Conservation (phyloP, 2,329 filamentous ascomycete genomes). For the Aspergillus hortae region DNA sequence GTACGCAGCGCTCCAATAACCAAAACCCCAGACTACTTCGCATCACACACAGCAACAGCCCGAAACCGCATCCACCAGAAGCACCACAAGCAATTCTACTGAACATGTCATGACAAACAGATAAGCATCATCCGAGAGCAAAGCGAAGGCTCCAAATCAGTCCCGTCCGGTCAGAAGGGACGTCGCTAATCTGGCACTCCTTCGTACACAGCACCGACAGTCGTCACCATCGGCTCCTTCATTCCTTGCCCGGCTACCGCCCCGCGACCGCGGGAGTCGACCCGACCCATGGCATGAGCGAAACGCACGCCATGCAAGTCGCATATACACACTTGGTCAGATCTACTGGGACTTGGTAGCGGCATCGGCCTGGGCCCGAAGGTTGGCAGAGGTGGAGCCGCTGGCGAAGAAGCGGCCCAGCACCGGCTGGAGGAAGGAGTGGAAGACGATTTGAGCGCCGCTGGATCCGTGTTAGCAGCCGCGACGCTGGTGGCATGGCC, state of each 20-base stretch:
- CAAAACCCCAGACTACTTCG: slow-evolving; percentile 17
- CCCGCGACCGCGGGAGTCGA: slow-evolving; percentile 18
- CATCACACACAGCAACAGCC: slow-evolving; percentile 16
- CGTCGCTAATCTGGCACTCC: not conserved
- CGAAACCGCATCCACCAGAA: not conserved
- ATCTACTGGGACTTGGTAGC: slow-evolving; percentile 56
- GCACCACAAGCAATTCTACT: slow-evolving; percentile 12
- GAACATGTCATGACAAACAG: slow-evolving; percentile 11
- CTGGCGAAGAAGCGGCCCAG: slow-evolving; percentile 85
- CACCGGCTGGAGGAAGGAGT: slow-evolving; percentile 87
- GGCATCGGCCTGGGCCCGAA: slow-evolving; percentile 82
- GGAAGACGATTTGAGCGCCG: slow-evolving; percentile 94
- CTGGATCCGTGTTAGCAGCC: slow-evolving; percentile 45
- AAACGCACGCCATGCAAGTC: slow-evolving; percentile 7
- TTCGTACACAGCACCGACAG: not conserved
- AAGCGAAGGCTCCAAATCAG: not conserved
- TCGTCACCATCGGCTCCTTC: not conserved
- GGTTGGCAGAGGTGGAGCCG: slow-evolving; percentile 76
- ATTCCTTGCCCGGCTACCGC: not conserved
- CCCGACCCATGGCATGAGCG: slow-evolving; percentile 11
- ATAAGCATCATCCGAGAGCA: slow-evolving; percentile 3
- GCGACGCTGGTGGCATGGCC: not conserved
- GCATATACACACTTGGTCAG: slow-evolving; percentile 10
- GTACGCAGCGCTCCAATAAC: slow-evolving; percentile 16
- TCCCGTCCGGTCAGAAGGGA: not conserved